These are phyloP conservation scores for Vachellia collinsii DNA, from an alignment of 306 rosid genomes.

Conservation along the genomic window DNA sequence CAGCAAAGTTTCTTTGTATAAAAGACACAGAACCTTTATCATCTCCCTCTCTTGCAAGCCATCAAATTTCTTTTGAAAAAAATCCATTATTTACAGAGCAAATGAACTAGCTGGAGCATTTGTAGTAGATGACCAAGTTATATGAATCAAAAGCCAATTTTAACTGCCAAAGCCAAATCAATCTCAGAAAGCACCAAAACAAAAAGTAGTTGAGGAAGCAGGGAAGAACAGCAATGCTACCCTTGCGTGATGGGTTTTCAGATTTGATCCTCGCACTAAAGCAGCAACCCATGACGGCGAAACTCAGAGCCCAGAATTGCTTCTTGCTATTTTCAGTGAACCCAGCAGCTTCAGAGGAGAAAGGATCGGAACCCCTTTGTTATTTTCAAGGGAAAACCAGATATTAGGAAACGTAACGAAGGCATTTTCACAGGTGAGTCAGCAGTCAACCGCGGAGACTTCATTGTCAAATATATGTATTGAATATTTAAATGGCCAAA, in stretches of 20 bases:
- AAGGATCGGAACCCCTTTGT: background rate
- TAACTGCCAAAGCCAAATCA: background rate
- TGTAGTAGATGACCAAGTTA: background rate
- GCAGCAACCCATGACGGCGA: conserved; percentile 78
- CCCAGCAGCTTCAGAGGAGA: background rate
- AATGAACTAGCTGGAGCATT: background rate
- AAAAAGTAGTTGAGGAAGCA: conserved; percentile 32
- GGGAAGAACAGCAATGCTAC: conserved; percentile 42
- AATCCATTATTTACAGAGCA: background rate
- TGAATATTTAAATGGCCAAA: background rate
- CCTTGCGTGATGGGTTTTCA: conserved; percentile 82
- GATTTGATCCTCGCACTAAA: conserved; percentile 80
- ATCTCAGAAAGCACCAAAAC: conserved; percentile 1
- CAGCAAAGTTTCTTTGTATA: background rate
- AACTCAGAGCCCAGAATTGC: conserved; percentile 32
- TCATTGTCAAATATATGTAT: conserved; percentile 7
- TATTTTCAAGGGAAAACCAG: background rate
- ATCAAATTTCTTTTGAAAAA: background rate
- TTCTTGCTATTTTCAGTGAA: conserved; percentile 6
- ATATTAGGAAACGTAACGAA: conserved; percentile 63
- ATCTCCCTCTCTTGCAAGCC: background rate
- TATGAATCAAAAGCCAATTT: conserved; percentile 14
- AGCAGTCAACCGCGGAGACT: conserved; percentile 55
- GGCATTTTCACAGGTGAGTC: conserved; percentile 40
- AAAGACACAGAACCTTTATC: background rate